Conservation (phyloP, 2,329 filamentous ascomycete genomes). For the Ceratocystis colombiana region DNA sequence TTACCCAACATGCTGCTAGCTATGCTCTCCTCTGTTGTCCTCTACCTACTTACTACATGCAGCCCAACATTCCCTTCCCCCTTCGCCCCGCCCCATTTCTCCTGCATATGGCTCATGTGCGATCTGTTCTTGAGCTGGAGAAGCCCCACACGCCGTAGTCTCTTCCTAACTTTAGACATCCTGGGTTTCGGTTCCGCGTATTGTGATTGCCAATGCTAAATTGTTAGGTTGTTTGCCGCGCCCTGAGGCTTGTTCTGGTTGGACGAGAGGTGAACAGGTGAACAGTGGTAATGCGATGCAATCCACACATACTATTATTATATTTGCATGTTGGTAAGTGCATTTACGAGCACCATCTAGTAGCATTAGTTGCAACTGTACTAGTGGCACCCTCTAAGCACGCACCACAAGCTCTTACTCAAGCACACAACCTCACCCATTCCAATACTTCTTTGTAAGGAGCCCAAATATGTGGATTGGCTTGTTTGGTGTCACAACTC, state of each 20-base stretch:
- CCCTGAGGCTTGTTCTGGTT: neutral
- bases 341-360: neutral
- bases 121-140: conserved; percentile 23
- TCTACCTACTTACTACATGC: neutral
- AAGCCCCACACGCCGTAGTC: conserved; percentile 16
- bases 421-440: no score
- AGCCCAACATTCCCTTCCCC: conserved; percentile 18
- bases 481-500: conserved; percentile 1
- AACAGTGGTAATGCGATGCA: no score
- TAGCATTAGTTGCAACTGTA: no score
- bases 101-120: conserved; percentile 25
- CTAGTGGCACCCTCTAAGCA: no score
- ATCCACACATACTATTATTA: neutral
- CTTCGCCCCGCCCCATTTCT: conserved; percentile 21
- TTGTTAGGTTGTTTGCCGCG: neutral
- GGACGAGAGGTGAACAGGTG: neutral
- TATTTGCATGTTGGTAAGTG: neutral
- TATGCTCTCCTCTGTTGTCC: neutral
- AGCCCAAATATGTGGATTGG: conserved; percentile 1
- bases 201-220: neutral
- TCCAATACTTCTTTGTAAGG: neutral
- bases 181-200: neutral
- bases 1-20: neutral
- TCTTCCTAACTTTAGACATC: neutral
- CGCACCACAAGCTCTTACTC: no score